Evolutionary conservation across 2,329 filamentous ascomycete genomes (phyloP).

Genomic region (Conoideocrella luteorostrata): DNA sequence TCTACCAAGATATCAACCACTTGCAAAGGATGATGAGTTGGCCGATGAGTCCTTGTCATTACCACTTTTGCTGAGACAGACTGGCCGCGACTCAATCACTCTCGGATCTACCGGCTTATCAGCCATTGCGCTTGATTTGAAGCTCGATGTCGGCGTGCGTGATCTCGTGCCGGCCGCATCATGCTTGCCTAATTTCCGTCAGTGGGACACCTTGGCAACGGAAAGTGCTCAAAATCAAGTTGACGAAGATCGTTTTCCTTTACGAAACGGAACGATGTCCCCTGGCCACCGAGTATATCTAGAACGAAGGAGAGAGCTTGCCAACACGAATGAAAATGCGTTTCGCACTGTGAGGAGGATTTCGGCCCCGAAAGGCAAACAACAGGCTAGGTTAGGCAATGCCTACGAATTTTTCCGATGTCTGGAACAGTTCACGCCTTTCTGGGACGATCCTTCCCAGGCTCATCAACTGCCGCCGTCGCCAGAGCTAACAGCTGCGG

Average conservation of each 20-base stretch:
- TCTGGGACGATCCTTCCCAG: conserved; percentile 55
- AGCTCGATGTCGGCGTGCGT: conserved; percentile 38
- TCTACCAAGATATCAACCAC: conserved; percentile 41
- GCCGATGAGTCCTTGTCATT: conserved; percentile 36
- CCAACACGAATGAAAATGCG: conserved; percentile 48
- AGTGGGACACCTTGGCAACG: conserved; percentile 42
- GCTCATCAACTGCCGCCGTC: conserved; percentile 24
- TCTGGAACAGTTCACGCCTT: conserved; percentile 51
- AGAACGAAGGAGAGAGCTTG: conserved; percentile 53
- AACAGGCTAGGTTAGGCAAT: conserved; percentile 51
- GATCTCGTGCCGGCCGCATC: conserved; percentile 49
- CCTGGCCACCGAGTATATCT: conserved; percentile 53
- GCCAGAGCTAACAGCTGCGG: conserved; percentile 22
- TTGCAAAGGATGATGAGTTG: conserved; percentile 24
- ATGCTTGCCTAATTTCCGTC: conserved; percentile 46
- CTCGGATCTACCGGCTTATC: conserved; percentile 43
- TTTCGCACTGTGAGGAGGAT: conserved; percentile 56
- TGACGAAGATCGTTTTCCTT: conserved; percentile 37
- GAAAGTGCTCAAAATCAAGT: conserved; percentile 46
- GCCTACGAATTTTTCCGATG: conserved; percentile 61
- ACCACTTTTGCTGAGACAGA: conserved; percentile 39
- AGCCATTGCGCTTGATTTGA: conserved; percentile 52
- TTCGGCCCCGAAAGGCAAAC: conserved; percentile 46
- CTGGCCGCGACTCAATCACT: conserved; percentile 39
- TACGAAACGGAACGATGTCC: conserved; percentile 48